These are phyloP conservation scores for Sistotremastrum niveocremeum DNA, from an alignment of 768 basidiomycete genomes.

Conservation along the genomic window DNA sequence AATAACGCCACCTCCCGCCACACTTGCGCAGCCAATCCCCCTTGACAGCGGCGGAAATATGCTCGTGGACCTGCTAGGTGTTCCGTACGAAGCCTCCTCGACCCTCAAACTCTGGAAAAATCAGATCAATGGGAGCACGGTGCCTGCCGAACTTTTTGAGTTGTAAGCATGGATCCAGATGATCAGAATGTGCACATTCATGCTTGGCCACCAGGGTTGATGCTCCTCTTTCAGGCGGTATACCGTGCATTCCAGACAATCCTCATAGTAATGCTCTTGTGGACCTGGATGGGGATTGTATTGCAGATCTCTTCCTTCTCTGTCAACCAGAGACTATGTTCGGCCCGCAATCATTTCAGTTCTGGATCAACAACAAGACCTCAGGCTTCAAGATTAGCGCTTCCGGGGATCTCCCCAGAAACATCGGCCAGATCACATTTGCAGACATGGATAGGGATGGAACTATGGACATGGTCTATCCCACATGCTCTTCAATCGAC, in stretches of 20 bases:
- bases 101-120: slow-evolving; percentile 70
- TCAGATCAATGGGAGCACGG: slow-evolving; percentile 49
- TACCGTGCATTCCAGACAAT: slow-evolving; percentile 63
- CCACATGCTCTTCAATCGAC: slow-evolving; percentile 67
- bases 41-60: slow-evolving; percentile 83
- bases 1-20: slow-evolving; percentile 37
- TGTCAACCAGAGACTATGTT: slow-evolving; percentile 47
- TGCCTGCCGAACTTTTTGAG: slow-evolving; percentile 42
- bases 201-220: too few relatives aligned
- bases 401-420: slow-evolving; percentile 55
- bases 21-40: slow-evolving; percentile 66
- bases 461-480: slow-evolving; percentile 89
- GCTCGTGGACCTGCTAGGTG: slow-evolving; percentile 76
- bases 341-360: slow-evolving; percentile 59
- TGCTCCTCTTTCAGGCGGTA: slow-evolving; percentile 14
- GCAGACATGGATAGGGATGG: slow-evolving; percentile 95
- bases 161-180: slow-evolving; percentile 35
- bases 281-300: slow-evolving; percentile 90
- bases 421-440: slow-evolving; percentile 70
- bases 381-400: slow-evolving; percentile 60
- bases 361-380: slow-evolving; percentile 83
- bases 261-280: slow-evolving; percentile 94
- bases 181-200: background rate
- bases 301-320: slow-evolving; percentile 89
- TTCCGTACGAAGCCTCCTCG: slow-evolving; percentile 26